Conservation (phyloP, 2,329 filamentous ascomycete species). For the Exophiala dermatitidis region DNA sequence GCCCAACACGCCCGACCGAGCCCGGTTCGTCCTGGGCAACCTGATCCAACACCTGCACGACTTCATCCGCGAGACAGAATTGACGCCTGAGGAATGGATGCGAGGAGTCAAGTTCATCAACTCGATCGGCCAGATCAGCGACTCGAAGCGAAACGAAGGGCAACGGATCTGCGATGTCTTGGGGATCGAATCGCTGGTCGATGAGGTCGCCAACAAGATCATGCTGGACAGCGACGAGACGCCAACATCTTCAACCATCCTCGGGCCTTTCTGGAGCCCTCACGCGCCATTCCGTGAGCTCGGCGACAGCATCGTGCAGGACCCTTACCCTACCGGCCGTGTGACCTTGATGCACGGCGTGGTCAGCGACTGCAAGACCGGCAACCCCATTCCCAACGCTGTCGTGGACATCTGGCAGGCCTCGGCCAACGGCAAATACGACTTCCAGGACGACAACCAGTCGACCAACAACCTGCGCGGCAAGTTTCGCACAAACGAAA, state of each 20-base stretch:
- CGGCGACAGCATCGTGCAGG: slow-evolving; percentile 60
- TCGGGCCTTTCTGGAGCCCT: slow-evolving; percentile 72
- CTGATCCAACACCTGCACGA: neutral
- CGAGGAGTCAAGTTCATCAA: neutral
- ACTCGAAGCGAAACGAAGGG: neutral
- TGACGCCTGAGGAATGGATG: neutral
- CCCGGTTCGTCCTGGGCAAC: neutral
- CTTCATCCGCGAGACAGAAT: neutral
- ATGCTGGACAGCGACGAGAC: neutral
- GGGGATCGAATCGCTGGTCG: neutral
- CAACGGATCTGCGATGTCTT: neutral
- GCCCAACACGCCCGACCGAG: neutral
- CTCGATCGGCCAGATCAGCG: neutral
- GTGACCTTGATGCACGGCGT: neutral
- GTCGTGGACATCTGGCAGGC: neutral
- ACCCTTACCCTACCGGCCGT: slow-evolving; percentile 45
- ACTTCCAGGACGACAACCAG: neutral
- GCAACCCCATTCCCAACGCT: neutral
- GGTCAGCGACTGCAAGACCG: neutral
- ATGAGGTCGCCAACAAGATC: neutral
- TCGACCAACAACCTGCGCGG: neutral
- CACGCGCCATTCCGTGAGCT: slow-evolving; percentile 64
- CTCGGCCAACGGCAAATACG: neutral
- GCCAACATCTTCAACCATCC: slow-evolving; percentile 41
- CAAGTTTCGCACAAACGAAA: neutral